Base-by-base conservation (phyloP, 192 early-diverging fungal genomes). In the Rhizophagus clarus region DNA sequence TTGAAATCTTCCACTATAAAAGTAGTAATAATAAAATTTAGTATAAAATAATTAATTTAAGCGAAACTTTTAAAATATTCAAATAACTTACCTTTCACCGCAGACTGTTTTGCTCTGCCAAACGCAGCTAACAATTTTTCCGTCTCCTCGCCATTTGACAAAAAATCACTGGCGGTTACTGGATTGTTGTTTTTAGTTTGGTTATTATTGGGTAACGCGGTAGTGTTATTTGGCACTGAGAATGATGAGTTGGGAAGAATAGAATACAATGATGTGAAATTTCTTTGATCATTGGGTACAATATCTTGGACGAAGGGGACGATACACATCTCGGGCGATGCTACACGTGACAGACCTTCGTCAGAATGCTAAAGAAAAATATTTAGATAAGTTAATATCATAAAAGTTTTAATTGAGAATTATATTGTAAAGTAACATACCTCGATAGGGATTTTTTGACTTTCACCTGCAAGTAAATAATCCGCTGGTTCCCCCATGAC, bases 1-100 rank as follows among this genome's bases (percentile, higher is more conserved):
- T 83, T 76, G 62, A 88, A 94, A 40, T 91, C 85, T 80, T 94
- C 93, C 20, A 85, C 91, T 90, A 74, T 22, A 9, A 29, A 6
- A 32, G 14, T 17, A 49, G 26, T 72, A 11, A 80, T 61, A 76
- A 81, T 60, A 74, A 77, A 68, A 83, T 22, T 37, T 12, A 51
- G 45, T 37, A 1, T 34, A 24, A 6, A 61, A 42, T 51, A 47
- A 42, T 47, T 24, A 47, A n/a, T 22, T 49, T 34, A 64, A 77
- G 10, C 26, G 3, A 64, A 45, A 31, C 28, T 40, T 15, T 29
- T 42, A 42, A 42, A 86, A 75, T 85, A 42, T 34, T 34, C 34
- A 83, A 82, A 24, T 29, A 51, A 26, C 85, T 22, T 24, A 88
- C 88, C 85, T 85, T 85, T 72, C 1, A 93, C 91, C 31, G 90